These are phyloP conservation scores for Myxozyma melibiosi DNA, from an alignment of 805 yeast species.

Conservation along the genomic window DNA sequence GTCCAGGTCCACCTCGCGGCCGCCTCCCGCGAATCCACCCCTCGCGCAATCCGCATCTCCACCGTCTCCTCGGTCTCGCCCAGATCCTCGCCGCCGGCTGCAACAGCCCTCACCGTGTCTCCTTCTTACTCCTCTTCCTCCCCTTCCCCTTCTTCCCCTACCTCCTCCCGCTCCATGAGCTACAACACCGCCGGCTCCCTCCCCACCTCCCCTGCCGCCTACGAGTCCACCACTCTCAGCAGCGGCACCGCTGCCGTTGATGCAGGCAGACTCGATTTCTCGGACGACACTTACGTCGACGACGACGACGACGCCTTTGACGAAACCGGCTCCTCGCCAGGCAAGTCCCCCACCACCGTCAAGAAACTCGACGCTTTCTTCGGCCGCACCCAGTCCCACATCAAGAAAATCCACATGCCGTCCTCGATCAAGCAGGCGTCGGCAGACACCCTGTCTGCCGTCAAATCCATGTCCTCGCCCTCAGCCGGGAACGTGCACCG, in stretches of 20 bases:
- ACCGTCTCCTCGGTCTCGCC: background rate
- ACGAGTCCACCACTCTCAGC: background rate
- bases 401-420: constrained; percentile 19
- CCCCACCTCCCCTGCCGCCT: constrained; percentile 1
- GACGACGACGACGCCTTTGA: constrained; percentile 12
- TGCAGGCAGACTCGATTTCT: background rate
- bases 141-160: constrained; percentile 3
- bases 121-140: background rate
- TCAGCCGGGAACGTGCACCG: background rate
- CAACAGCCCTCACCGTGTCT: too few species aligned
- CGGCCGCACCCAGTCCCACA: constrained; percentile 20
- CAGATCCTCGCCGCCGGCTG: background rate
- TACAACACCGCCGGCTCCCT: background rate
- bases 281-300: constrained; percentile 1
- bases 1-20: constrained; percentile 12
- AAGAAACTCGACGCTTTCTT: constrained; percentile 10
- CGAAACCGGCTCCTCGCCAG: background rate
- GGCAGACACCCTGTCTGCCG: constrained; percentile 12
- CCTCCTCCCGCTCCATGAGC: constrained; percentile 1
- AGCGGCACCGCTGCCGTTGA: background rate
- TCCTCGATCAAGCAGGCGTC: constrained; percentile 23
- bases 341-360: background rate
- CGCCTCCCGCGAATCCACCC: constrained; percentile 12
- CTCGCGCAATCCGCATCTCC: constrained; percentile 12
- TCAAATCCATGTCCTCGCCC: constrained; percentile 18